Evolutionary conservation across 805 yeast genomes (phyloP).

Genomic region (Alloascoidea africana): DNA sequence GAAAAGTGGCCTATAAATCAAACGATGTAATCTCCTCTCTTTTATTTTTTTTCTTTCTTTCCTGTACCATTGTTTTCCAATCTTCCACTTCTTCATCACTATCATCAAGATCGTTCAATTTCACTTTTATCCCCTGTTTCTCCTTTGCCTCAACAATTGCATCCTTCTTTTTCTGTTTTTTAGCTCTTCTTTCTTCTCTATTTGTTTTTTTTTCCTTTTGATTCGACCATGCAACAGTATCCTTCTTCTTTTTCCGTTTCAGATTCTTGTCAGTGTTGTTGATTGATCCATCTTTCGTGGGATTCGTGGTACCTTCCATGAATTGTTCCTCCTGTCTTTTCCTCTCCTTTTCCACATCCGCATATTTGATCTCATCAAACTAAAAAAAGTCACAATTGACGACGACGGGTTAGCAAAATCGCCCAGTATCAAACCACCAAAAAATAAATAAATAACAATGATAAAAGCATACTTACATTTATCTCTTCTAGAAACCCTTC

Average conservation of each 20-base stretch:
- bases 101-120: conserved; percentile 17
- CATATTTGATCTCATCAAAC: conserved; percentile 51
- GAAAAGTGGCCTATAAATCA: background rate
- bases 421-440: no score
- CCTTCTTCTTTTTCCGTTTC: conserved; percentile 21
- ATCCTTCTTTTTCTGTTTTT: conserved; percentile 48
- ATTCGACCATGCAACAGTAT: conserved; percentile 70
- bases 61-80: conserved; percentile 75
- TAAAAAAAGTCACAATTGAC: no score
- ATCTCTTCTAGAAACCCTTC: conserved; percentile 62
- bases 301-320: conserved; percentile 29
- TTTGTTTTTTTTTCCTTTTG: conserved; percentile 47
- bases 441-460: no score
- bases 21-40: conserved; percentile 2
- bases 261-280: conserved; percentile 14
- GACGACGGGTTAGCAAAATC: no score
- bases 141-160: conserved; percentile 32
- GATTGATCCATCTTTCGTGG: conserved; percentile 12
- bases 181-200: conserved; percentile 48
- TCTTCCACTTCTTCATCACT: conserved; percentile 43
- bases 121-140: conserved; percentile 27
- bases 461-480: no score
- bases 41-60: conserved; percentile 44
- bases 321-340: conserved; percentile 41
- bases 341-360: conserved; percentile 48